A percentile compares a stretch with the other conserved stretches of the same genome.
phyloP scores from a whole-genome alignment of 1,139 yeast species.

The Magnusiomyces fungicola region DNA sequence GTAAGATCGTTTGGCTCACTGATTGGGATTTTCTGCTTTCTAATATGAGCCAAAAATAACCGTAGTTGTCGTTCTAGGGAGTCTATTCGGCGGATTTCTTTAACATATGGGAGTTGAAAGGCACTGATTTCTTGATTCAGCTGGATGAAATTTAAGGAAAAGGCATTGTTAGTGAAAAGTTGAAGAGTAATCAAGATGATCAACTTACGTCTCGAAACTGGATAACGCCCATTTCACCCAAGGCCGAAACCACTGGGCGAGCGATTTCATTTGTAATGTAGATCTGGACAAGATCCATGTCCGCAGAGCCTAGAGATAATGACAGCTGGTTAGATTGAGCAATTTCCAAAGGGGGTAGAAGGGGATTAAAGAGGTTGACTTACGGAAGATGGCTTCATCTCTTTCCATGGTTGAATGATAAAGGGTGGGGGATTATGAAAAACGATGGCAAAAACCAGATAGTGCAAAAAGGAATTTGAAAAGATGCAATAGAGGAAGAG shows the following conservation, averaged over 20 bases:
- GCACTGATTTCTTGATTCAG: constrained; percentile 69
- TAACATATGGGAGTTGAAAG: constrained; percentile 82
- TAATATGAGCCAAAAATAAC: constrained; percentile 23
- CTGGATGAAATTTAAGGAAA: constrained; percentile 17
- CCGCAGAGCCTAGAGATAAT: constrained; percentile 92
- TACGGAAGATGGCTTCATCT: constrained; percentile 19
- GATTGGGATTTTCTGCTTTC: constrained; percentile 25
- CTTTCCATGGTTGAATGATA: constrained; percentile 12
- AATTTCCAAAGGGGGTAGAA: not conserved
- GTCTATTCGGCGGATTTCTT: constrained; percentile 66
- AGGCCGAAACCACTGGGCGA: constrained; percentile 74
- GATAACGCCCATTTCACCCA: constrained; percentile 79
- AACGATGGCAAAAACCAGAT: not conserved
- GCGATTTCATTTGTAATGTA: constrained; percentile 88
- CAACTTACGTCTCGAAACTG: constrained; percentile 65
- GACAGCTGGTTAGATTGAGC: constrained; percentile 46
- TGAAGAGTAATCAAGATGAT: not conserved
- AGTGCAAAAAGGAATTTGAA: not conserved
- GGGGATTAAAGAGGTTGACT: constrained; percentile 3
- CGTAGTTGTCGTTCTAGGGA: constrained; percentile 55
- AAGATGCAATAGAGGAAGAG: not conserved
- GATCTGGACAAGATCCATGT: constrained; percentile 87
- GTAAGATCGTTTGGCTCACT: constrained; percentile 23
- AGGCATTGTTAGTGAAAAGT: not conserved
- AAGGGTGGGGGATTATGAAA: not conserved